Percentiles rank a stretch among this genome's conserved stretches.
Evolutionary conservation across 2,329 filamentous ascomycete species (phyloP).

Genomic region (Parastagonospora nodorum): DNA sequence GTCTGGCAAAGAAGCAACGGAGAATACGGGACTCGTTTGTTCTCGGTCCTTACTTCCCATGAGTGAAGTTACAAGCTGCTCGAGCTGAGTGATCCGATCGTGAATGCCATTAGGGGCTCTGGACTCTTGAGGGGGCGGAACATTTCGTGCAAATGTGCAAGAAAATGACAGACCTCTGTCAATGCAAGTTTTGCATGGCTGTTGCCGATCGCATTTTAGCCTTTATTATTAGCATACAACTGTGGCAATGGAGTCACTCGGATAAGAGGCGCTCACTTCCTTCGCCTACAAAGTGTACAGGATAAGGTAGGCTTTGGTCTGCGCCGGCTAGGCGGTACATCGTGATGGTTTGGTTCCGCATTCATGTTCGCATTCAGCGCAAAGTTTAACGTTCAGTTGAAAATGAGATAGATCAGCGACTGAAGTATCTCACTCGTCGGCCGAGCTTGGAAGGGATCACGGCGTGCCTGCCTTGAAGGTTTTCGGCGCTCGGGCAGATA

Average conservation of each 20-base stretch:
- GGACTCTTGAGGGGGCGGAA: conserved; percentile 22
- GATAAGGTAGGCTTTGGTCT: conserved; percentile 40
- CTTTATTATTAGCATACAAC: conserved; percentile 8
- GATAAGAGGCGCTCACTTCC: conserved; percentile 24
- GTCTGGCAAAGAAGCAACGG: conserved; percentile 6
- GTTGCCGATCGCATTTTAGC: conserved; percentile 45
- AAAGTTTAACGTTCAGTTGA: not conserved
- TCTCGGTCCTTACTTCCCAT: conserved; percentile 33
- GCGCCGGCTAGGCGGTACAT: conserved; percentile 34
- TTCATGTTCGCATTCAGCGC: conserved; percentile 10
- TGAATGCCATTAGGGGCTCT: conserved; percentile 38
- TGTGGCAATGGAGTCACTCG: not conserved
- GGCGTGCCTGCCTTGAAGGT: no score
- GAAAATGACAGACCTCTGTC: conserved; percentile 43
- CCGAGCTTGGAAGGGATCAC: not conserved
- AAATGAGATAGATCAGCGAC: not conserved
- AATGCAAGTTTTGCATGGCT: conserved; percentile 44
- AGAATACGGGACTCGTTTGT: conserved; percentile 2
- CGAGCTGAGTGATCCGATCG: conserved; percentile 44
- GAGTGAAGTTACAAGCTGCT: conserved; percentile 42
- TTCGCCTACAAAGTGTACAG: conserved; percentile 33
- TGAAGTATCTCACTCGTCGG: no score
- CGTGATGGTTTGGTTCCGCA: conserved; percentile 22
- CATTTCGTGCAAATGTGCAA: conserved; percentile 35
- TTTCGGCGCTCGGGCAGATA: not conserved